phyloP scores from a whole-genome alignment of 768 basidiomycete genomes.

The Suillus subalutaceus region DNA sequence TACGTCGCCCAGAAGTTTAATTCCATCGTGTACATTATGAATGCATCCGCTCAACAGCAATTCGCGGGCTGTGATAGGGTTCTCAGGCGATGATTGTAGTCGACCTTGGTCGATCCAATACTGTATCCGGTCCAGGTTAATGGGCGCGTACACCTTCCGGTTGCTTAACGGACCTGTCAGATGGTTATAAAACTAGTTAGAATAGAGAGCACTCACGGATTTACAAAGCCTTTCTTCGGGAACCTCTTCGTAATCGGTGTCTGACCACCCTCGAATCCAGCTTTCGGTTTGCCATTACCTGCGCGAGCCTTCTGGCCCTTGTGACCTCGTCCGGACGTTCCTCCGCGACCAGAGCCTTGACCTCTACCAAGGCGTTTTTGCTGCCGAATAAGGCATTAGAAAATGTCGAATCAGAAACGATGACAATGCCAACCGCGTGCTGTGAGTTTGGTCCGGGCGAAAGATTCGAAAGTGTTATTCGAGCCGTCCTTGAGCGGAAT shows the following conservation, averaged over 20 bases:
- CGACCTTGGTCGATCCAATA: conserved; percentile 89
- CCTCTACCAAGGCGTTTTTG: conserved; percentile 96
- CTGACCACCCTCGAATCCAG: conserved; percentile 96
- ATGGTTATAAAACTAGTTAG: conserved; percentile 4
- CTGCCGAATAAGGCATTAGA: conserved; percentile 41
- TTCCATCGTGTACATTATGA: conserved; percentile 86
- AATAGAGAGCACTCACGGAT: conserved; percentile 62
- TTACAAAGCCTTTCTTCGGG: conserved; percentile 94
- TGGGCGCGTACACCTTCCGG: conserved; percentile 73
- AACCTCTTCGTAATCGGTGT: conserved; percentile 89
- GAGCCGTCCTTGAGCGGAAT: conserved; percentile 34
- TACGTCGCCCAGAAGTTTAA: conserved; percentile 89
- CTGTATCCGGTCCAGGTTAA: conserved; percentile 88
- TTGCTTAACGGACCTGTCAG: conserved; percentile 49
- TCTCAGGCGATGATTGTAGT: conserved; percentile 72
- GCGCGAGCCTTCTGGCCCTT: conserved; percentile 96
- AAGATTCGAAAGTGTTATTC: conserved; percentile 71
- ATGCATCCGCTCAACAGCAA: conserved; percentile 85
- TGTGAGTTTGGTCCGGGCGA: conserved; percentile 71
- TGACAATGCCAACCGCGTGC: conserved; percentile 55
- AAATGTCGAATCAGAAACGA: background rate
- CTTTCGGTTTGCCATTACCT: conserved; percentile 79
- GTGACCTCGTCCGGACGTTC: conserved; percentile 90
- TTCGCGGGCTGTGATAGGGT: conserved; percentile 87
- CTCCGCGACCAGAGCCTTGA: conserved; percentile 87